Evolutionary conservation across 805 yeast genomes (phyloP), one percentile per base, ranked within the genome.

Genomic region (Saccharomycopsis capsularis): DNA sequence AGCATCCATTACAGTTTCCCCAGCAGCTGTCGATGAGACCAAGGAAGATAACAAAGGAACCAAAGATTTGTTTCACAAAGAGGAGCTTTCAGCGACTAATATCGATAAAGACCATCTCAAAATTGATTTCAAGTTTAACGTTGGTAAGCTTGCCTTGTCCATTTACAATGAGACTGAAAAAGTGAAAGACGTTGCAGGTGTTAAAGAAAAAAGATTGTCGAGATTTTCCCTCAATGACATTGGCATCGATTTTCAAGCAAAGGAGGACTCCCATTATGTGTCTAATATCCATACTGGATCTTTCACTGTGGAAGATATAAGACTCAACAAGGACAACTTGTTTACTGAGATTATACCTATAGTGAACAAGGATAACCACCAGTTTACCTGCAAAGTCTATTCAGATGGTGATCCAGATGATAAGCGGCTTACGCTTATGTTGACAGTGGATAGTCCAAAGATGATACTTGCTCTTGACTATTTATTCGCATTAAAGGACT

Each of bases 391-490:
- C 1, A 69, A 70, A 18, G 69, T 76, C 0, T 57, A 65, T 0
- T 69, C 81, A 0, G 71, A 66, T 44, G 77, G 75, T 1, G 59
- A 63, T 2, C 64, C 60, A 2, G 55, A 57, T 0, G 62, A 65
- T n/a, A 70, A 73, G 46, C 64, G 71, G 34, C 69, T 77, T 3
- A 74, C 77, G 19, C 60, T 76, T 2, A 73, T 81, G 59, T 60
- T 84, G 3, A 78, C 88, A 0, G 74, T 91, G 9, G 95, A 87
- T 52, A 84, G 82, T 53, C 97, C 97, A 0, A 77, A 76, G 50
- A 74, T 84, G 9, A 80, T 93, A 43, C 62, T 93, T 25, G 96
- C 97, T 0, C 67, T 93, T 56, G 98, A 90, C 60, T 90, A 87
- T 63, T 59, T 91, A 32, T 77, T 90, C 63, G 86, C 93, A 1